These are phyloP conservation scores for Flaveria sonorensis DNA, from an alignment of 129 eudicot species.

Conservation along the genomic window DNA sequence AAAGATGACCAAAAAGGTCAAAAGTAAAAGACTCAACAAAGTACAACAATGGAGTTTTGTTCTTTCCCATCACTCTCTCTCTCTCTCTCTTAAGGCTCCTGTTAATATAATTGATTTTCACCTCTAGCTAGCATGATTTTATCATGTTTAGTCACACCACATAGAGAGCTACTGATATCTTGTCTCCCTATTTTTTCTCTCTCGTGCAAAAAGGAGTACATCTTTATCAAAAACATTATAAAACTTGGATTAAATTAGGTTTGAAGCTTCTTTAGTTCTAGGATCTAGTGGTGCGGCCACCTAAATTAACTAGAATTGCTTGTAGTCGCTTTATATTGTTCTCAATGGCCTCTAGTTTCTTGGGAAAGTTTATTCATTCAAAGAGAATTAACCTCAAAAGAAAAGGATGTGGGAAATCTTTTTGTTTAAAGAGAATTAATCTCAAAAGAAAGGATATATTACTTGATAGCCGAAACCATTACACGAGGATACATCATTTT, in stretches of 20 bases:
- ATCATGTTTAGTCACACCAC: constrained; percentile 42
- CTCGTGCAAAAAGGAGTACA: neutral
- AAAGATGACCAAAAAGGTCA: constrained; percentile 47
- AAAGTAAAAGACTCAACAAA: constrained; percentile 46
- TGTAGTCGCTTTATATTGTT: neutral
- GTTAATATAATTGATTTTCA: constrained; percentile 16
- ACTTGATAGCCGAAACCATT: too few species aligned
- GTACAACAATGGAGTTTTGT: constrained; percentile 45
- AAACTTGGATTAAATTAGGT: neutral
- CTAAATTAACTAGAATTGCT: neutral
- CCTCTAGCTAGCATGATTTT: constrained; percentile 45
- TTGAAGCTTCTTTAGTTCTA: neutral
- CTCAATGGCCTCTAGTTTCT: too few species aligned
- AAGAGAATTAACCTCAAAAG: too few species aligned
- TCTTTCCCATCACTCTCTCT: constrained; percentile 24
- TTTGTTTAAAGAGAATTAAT: too few species aligned
- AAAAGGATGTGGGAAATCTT: too few species aligned
- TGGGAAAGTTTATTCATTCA: too few species aligned
- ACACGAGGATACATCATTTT: too few species aligned
- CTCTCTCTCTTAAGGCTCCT: neutral
- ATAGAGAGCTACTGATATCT: constrained; percentile 33
- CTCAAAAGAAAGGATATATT: too few species aligned
- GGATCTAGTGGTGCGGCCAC: neutral
- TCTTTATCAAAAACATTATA: neutral
- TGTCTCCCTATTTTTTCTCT: constrained; percentile 35